phyloP scores from a whole-genome alignment of 1,284 basidiomycete species.

The Takashimella koratensis region DNA sequence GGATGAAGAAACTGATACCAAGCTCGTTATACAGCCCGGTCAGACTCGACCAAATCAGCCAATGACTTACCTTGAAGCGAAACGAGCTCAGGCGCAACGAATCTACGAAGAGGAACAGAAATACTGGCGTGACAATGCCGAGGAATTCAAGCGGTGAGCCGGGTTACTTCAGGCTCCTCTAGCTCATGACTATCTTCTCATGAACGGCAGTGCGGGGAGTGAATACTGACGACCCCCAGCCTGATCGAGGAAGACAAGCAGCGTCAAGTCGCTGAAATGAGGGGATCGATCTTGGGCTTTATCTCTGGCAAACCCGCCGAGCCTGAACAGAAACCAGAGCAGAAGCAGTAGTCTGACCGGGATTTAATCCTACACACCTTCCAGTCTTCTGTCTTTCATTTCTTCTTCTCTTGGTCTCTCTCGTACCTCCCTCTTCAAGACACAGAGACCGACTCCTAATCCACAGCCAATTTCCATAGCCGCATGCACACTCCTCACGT shows the following conservation, averaged over 20 bases:
- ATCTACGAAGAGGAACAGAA: conserved; percentile 83
- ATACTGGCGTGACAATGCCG: conserved; percentile 77
- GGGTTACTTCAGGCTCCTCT: neutral
- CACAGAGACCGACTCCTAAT: neutral
- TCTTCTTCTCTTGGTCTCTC: neutral
- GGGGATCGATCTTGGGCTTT: conserved; percentile 52
- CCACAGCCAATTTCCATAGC: neutral
- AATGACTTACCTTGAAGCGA: conserved; percentile 83
- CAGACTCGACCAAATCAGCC: conserved; percentile 52
- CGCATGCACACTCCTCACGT: neutral
- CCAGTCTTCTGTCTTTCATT: too few species aligned
- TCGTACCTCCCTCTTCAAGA: neutral
- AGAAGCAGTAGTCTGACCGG: neutral
- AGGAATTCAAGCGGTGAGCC: conserved; percentile 64
- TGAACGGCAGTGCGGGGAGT: too few species aligned
- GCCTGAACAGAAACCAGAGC: conserved; percentile 13
- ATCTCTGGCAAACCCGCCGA: conserved; percentile 38
- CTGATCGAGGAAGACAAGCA: conserved; percentile 67
- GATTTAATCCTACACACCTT: too few species aligned
- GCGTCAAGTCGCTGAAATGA: conserved; percentile 61
- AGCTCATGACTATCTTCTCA: neutral
- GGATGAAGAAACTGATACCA: too few species aligned
- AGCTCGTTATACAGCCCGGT: conserved; percentile 25
- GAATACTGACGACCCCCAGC: conserved; percentile 28
- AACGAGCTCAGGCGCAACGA: conserved; percentile 78